phyloP scores from a whole-genome alignment of 441 rosid species.

The Isatis lusitanica region DNA sequence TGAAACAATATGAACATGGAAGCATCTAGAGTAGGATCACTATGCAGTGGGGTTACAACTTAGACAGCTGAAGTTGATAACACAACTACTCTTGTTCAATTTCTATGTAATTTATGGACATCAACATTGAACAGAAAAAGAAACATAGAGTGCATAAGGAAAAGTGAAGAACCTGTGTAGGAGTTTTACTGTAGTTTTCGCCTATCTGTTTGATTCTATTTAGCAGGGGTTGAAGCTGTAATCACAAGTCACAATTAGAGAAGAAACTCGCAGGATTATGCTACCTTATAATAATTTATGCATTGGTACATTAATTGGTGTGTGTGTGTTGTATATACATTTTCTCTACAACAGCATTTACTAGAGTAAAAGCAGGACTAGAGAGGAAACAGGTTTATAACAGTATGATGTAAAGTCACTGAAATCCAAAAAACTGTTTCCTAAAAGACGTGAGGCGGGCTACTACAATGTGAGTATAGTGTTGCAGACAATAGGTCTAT shows the following conservation, averaged over 20 bases:
- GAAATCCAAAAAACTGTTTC: not conserved
- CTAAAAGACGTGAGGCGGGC: not conserved
- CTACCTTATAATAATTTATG: slow-evolving; percentile 1
- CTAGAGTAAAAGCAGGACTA: not conserved
- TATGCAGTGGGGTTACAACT: slow-evolving; percentile 3
- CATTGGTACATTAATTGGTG: not conserved
- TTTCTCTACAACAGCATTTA: slow-evolving; percentile 1
- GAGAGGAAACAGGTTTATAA: not conserved
- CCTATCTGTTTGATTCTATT: slow-evolving; percentile 73
- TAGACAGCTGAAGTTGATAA: slow-evolving; percentile 15
- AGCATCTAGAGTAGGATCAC: not conserved
- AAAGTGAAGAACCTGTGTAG: slow-evolving; percentile 66
- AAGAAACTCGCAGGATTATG: slow-evolving; percentile 3
- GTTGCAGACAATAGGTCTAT: not conserved
- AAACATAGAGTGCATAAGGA: slow-evolving; percentile 8
- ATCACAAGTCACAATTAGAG: slow-evolving; percentile 10
- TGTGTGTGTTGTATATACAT: not conserved
- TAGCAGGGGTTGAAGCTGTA: slow-evolving; percentile 85
- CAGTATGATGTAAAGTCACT: not conserved
- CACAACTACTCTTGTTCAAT: not conserved
- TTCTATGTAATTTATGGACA: not conserved
- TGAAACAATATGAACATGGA: not conserved
- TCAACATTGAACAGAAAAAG: not conserved
- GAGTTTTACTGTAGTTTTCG: slow-evolving; percentile 59
- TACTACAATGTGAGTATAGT: slow-evolving; percentile 10